Percentiles rank a stretch among this genome's conserved stretches.
phyloP scores from a whole-genome alignment of 768 basidiomycete species.

The Tephrocybe sp. region DNA sequence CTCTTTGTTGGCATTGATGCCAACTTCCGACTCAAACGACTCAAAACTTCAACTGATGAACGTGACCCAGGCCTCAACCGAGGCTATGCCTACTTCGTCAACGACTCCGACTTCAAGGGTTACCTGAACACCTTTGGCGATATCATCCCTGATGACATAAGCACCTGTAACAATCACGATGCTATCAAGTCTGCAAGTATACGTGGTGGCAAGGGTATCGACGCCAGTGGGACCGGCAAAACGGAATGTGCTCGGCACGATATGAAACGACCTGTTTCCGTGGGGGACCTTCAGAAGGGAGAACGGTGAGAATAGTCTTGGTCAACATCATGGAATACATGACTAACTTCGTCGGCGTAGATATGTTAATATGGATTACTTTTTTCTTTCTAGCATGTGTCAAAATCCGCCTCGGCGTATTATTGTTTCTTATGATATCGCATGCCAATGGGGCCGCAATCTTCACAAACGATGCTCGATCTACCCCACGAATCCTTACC shows the following conservation, averaged over 20 bases:
- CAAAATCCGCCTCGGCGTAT: slow-evolving; percentile 9
- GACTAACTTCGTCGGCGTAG: slow-evolving; percentile 27
- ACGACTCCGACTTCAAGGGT: slow-evolving; percentile 6
- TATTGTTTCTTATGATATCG: slow-evolving; percentile 27
- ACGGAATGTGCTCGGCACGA: neutral
- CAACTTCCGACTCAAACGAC: slow-evolving; percentile 19
- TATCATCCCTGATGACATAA: slow-evolving; percentile 1
- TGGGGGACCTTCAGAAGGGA: neutral
- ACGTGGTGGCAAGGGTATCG: no score
- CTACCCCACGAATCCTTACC: slow-evolving; percentile 1
- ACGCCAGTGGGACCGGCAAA: no score
- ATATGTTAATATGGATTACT: no score
- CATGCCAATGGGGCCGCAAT: no score
- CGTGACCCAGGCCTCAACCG: no score
- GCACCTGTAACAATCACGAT: slow-evolving; percentile 12
- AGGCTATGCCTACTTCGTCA: no score
- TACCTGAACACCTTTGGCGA: slow-evolving; percentile 2
- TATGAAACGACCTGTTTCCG: neutral
- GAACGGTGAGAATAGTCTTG: no score
- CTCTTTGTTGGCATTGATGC: no score
- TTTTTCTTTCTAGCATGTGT: slow-evolving; percentile 20
- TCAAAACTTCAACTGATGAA: slow-evolving; percentile 20
- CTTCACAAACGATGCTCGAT: slow-evolving; percentile 12
- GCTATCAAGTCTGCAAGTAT: no score
- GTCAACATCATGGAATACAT: no score